These are phyloP conservation scores for Quercus dentata DNA, from an alignment of 306 rosid species.

Conservation along the genomic window DNA sequence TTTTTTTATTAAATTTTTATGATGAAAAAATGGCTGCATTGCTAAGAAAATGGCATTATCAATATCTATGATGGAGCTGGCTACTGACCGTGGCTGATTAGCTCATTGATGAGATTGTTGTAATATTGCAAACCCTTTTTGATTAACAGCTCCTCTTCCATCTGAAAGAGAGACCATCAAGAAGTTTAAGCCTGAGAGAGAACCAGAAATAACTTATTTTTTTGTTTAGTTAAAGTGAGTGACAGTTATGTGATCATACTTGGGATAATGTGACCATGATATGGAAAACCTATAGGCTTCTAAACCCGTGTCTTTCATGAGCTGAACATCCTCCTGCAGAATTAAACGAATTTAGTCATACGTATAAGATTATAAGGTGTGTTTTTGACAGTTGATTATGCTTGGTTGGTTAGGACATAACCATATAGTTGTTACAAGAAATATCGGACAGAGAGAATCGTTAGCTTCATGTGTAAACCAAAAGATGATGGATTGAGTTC, in stretches of 20 bases:
- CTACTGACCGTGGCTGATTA: slow-evolving; percentile 46
- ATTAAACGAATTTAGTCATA: background rate
- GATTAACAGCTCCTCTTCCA: slow-evolving; percentile 60
- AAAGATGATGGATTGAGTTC: background rate
- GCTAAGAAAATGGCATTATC: background rate
- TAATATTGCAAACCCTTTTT: slow-evolving; percentile 59
- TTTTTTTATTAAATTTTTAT: too few species aligned
- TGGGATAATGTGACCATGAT: slow-evolving; percentile 15
- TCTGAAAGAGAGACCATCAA: slow-evolving; percentile 24
- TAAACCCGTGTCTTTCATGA: slow-evolving; percentile 2
- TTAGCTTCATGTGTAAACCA: too few species aligned
- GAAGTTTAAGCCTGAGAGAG: background rate
- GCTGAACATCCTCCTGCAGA: slow-evolving; percentile 10
- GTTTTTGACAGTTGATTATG: background rate
- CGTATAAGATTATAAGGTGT: too few species aligned
- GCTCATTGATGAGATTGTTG: slow-evolving; percentile 63
- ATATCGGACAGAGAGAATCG: too few species aligned
- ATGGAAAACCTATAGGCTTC: slow-evolving; percentile 17
- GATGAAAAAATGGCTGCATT: background rate
- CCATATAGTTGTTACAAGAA: background rate
- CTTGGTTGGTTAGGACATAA: background rate
- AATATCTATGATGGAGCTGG: background rate
- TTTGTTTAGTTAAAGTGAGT: background rate
- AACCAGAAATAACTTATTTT: background rate
- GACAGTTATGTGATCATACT: background rate